These are phyloP conservation scores for Sporothrix phasma DNA, from an alignment of 2,329 filamentous ascomycete genomes.

Conservation along the genomic window DNA sequence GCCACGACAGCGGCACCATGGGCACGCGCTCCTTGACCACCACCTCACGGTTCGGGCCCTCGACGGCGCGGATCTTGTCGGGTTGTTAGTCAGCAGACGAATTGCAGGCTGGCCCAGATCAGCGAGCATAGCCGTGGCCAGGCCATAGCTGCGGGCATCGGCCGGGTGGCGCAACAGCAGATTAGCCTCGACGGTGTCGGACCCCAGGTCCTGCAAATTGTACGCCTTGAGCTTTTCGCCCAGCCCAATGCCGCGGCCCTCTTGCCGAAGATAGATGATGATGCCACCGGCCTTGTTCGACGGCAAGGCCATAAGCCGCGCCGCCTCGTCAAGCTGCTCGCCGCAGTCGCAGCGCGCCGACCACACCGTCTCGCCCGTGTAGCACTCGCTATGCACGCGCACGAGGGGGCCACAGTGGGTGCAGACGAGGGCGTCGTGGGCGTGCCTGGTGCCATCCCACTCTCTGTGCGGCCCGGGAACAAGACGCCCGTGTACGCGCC, in stretches of 20 bases:
- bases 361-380: constrained; percentile 97
- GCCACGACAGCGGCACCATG: constrained; percentile 94
- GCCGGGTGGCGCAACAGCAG: constrained; percentile 82
- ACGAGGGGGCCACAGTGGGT: constrained; percentile 56
- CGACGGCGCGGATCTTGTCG: constrained; percentile 89
- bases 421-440: background rate
- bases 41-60: constrained; percentile 81
- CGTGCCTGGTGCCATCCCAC: constrained; percentile 38
- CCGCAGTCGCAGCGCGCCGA: constrained; percentile 95
- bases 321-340: constrained; percentile 94
- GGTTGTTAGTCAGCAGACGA: constrained; percentile 86
- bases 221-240: constrained; percentile 97
- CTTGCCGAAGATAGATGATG: constrained; percentile 91
- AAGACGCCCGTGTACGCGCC: constrained; percentile 86
- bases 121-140: constrained; percentile 89
- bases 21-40: constrained; percentile 81
- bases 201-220: constrained; percentile 90
- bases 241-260: constrained; percentile 89
- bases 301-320: constrained; percentile 76
- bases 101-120: constrained; percentile 76
- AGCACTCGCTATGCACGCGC: constrained; percentile 94
- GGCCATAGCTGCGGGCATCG: constrained; percentile 85
- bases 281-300: constrained; percentile 61
- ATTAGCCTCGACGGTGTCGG: constrained; percentile 97
- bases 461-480: constrained; percentile 73